These are phyloP conservation scores for Pleurostoma richardsiae DNA, from an alignment of 2,329 filamentous ascomycete genomes.

Conservation along the genomic window DNA sequence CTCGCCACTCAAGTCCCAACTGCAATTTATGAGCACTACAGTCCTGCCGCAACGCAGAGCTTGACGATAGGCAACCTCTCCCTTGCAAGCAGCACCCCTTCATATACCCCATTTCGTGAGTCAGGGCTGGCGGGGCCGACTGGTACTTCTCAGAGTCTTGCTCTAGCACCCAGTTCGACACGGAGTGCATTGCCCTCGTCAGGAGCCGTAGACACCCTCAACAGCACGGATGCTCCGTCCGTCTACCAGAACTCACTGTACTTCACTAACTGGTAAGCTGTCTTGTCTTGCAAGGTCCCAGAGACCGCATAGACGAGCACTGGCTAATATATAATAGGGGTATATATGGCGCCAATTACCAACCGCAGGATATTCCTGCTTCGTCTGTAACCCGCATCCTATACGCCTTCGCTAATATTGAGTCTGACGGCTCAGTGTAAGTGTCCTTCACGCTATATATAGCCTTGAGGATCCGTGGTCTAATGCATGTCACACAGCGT, in stretches of 20 bases:
- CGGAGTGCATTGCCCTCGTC: no score
- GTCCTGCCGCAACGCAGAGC: no score
- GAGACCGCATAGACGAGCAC: no score
- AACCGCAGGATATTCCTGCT: constrained; percentile 63
- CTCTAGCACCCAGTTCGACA: no score
- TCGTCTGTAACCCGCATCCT: constrained; percentile 70
- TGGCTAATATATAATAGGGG: constrained; percentile 21
- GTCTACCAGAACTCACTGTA: constrained; percentile 39
- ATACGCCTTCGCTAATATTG: constrained; percentile 49
- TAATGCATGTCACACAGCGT: neutral
- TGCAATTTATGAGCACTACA: no score
- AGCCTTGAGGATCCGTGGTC: neutral
- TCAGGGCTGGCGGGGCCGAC: no score
- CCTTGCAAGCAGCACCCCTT: no score
- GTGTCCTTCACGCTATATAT: constrained; percentile 10
- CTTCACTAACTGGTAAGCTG: constrained; percentile 49
- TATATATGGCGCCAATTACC: constrained; percentile 40
- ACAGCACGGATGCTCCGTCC: neutral
- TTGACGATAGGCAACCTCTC: no score
- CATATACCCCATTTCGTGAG: no score
- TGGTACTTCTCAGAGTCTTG: no score
- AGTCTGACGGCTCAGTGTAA: constrained; percentile 39
- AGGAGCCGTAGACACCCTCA: no score
- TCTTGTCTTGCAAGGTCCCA: neutral
- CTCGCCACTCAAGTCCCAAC: no score